Conservation (phyloP, 306 rosid species). For the Fagus crenata region DNA sequence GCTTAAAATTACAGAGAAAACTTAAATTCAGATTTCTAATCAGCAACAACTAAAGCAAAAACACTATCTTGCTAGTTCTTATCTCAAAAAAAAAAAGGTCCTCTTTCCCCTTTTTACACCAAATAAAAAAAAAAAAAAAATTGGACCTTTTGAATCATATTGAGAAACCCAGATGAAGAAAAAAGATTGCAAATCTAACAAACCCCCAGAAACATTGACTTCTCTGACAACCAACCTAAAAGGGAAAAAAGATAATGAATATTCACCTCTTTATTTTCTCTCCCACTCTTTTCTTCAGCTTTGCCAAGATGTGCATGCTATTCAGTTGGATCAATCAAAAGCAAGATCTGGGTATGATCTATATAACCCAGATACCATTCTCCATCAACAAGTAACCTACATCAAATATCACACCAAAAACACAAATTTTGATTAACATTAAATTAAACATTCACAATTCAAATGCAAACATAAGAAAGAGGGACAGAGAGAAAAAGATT, state of each 20-base stretch:
- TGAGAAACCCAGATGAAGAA: slow-evolving; percentile 29
- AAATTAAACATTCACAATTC: slow-evolving; percentile 26
- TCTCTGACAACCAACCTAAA: slow-evolving; percentile 35
- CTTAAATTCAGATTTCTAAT: not conserved
- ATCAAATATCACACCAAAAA: slow-evolving; percentile 27
- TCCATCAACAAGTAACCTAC: slow-evolving; percentile 38
- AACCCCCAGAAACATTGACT: slow-evolving; percentile 50
- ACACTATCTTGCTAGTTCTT: slow-evolving; percentile 9
- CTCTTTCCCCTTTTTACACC: slow-evolving; percentile 15
- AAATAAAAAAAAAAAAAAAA: slow-evolving; percentile 5
- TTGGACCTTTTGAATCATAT: slow-evolving; percentile 29
- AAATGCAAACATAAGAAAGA: not conserved
- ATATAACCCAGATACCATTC: slow-evolving; percentile 43
- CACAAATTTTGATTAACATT: slow-evolving; percentile 34
- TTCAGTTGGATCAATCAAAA: slow-evolving; percentile 47
- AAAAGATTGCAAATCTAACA: slow-evolving; percentile 27
- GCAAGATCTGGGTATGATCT: slow-evolving; percentile 87
- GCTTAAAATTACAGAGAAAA: slow-evolving; percentile 30
- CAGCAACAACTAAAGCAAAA: slow-evolving; percentile 22
- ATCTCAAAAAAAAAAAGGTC: not conserved
- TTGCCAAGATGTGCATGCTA: slow-evolving; percentile 29
- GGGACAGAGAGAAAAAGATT: slow-evolving; percentile 2
- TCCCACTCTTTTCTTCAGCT: slow-evolving; percentile 30
- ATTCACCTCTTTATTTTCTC: slow-evolving; percentile 38
- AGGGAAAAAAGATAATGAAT: slow-evolving; percentile 24